A percentile compares a stretch with the other conserved stretches of the same genome.
These are phyloP conservation scores for Serendipita sp. DNA, from an alignment of 768 basidiomycete species.

Conservation along the genomic window DNA sequence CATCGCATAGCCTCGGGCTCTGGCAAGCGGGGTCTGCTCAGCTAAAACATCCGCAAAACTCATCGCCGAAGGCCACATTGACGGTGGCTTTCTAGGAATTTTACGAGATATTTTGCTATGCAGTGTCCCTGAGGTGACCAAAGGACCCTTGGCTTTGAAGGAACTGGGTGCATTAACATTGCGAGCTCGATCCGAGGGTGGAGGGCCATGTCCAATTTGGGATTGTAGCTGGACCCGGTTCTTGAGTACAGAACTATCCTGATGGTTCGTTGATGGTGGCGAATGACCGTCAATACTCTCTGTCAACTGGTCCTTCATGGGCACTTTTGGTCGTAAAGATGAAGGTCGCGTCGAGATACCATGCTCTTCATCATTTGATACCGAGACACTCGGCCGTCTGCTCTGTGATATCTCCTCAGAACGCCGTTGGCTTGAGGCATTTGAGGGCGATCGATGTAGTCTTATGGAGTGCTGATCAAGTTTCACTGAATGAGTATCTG, in stretches of 20 bases:
- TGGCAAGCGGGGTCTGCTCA: constrained; percentile 43
- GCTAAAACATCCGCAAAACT: constrained; percentile 46
- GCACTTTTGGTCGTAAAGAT: no score
- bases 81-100: constrained; percentile 16
- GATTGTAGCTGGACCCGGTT: background rate
- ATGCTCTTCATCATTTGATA: background rate
- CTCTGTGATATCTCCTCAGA: background rate
- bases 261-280: background rate
- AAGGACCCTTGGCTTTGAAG: constrained; percentile 22
- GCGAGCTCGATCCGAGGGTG: background rate
- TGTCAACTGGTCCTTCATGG: no score
- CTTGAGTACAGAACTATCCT: background rate
- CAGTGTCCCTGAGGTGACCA: constrained; percentile 16
- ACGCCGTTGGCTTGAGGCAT: background rate
- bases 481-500: no score
- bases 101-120: constrained; percentile 19
- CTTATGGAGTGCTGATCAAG: background rate
- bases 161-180: constrained; percentile 9
- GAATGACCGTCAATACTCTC: background rate
- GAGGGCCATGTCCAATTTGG: background rate
- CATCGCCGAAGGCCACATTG: constrained; percentile 38
- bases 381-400: background rate
- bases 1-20: constrained; percentile 55
- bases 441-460: background rate
- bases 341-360: background rate